Evolutionary conservation across 2,329 filamentous ascomycete species (phyloP), one percentile per base, ranked within the genome.

Genomic region (Venturia carpophila): DNA sequence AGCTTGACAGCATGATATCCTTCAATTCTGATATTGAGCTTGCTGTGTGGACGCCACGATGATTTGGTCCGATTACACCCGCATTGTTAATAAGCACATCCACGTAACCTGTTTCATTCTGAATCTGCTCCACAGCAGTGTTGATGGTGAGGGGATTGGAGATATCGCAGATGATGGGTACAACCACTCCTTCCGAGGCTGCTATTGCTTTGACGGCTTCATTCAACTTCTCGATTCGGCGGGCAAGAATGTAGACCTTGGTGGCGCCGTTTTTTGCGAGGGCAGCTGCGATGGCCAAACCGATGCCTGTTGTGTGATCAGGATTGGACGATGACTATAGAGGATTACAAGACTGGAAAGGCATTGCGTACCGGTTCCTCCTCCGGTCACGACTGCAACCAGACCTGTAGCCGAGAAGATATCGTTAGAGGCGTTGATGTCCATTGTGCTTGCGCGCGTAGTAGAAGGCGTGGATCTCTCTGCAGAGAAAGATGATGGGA

Each of bases 51-150:
- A 80, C 72, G 45, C 74, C 73, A 5, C 68, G 73, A 43, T 75
- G 77, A 62, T 76, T 70, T 0, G 81, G 80, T 0, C 81, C 79
- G 5, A 71, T 70, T 58, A 79, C 73, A 34, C 82, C 82, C 19
- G 81, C 80, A 68, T 83, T 83, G 70, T 80, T 79, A 69, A 83
- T 75, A 0, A 83, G 73, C 30, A 83, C 75, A 69, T 84, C 80
- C 65, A 84, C 77, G 68, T 80, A 76, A 52, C 77, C 78, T 3
- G 70, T 70, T 34, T 82, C 77, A 9, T 71, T 67, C 6, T 75
- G 72, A 55, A 83, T 76, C 1, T 71, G 71, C n/a, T 74, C 71
- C 15, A 77, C 79, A 4, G 76, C 78, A 5, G 69, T 68, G 21
- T 74, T 70, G 39, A 82, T 70, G 17, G 78, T 79, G 0, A 71